Evolutionary conservation across 345 rosid genomes (phyloP).

Genomic region (Raphanus sativus): DNA sequence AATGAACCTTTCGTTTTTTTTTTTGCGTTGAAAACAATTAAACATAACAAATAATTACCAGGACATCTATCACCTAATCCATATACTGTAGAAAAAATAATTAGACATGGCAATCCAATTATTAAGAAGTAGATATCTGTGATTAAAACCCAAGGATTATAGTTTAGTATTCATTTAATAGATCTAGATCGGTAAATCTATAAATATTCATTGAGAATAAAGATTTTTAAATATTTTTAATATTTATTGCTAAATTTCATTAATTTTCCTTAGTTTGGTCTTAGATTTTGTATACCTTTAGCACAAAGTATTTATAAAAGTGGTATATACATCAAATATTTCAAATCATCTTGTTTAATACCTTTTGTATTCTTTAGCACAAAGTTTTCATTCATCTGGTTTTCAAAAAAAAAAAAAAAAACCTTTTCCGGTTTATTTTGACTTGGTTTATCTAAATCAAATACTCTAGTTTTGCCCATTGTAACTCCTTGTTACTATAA

Average conservation of each 20-base stretch:
- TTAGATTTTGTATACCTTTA: conserved; percentile 3
- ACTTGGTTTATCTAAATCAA: background rate
- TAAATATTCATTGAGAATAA: background rate
- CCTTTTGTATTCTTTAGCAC: background rate
- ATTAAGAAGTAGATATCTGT: background rate
- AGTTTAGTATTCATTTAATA: background rate
- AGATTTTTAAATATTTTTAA: background rate
- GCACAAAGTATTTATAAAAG: background rate
- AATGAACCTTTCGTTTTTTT: background rate
- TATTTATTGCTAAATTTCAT: background rate
- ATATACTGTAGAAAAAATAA: background rate
- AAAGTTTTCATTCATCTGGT: background rate
- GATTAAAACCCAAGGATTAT: too few species aligned
- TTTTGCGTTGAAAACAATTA: background rate
- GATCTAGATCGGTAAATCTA: background rate
- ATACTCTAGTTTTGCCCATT: background rate
- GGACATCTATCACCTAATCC: background rate
- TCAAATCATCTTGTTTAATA: background rate
- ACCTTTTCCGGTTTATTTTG: background rate
- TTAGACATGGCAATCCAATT: background rate
- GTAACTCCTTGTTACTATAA: background rate
- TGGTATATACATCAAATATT: background rate
- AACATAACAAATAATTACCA: background rate
- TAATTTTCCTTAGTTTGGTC: background rate
- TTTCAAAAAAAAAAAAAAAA: background rate